Conservation (phyloP, 148 eudicot genomes). For the Fallopia convolvulus region DNA sequence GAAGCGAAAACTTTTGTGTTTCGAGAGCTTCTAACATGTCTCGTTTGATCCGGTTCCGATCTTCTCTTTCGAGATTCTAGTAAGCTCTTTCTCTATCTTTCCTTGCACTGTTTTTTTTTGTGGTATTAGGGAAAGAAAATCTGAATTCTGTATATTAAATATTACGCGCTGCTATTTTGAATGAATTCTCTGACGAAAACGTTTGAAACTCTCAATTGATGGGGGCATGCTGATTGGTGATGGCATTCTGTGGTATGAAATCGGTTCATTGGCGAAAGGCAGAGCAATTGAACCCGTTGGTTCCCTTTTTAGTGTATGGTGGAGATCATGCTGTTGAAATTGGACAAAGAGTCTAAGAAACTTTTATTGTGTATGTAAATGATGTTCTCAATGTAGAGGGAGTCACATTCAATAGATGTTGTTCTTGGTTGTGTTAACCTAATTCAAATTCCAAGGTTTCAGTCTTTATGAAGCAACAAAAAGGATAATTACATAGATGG, state of each 20-base stretch:
- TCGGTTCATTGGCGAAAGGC: not conserved
- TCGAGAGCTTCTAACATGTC: conserved; percentile 25
- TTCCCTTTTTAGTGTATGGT: not conserved
- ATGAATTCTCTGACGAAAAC: not conserved
- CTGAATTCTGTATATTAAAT: not conserved
- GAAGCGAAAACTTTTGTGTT: not conserved
- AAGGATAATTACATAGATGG: not conserved
- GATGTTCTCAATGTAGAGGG: not conserved
- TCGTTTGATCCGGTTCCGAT: conserved; percentile 38
- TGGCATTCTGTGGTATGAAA: not conserved
- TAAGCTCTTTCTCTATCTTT: conserved; percentile 15
- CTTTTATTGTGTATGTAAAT: not conserved
- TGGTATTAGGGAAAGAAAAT: not conserved
- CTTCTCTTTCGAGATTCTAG: conserved; percentile 31
- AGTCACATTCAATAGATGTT: not conserved
- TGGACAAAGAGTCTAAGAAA: not conserved
- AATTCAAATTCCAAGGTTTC: not conserved
- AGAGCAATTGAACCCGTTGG: not conserved
- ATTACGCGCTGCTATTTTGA: not conserved
- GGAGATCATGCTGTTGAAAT: not conserved
- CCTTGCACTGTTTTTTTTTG: not conserved
- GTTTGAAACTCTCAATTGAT: not conserved
- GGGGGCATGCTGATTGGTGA: not conserved
- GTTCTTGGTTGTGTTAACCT: not conserved
- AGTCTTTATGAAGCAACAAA: not conserved